A percentile compares a stretch with the other conserved stretches of the same genome.
Conservation (phyloP, 331 rosid genomes). For the Prunus yedoensis region DNA sequence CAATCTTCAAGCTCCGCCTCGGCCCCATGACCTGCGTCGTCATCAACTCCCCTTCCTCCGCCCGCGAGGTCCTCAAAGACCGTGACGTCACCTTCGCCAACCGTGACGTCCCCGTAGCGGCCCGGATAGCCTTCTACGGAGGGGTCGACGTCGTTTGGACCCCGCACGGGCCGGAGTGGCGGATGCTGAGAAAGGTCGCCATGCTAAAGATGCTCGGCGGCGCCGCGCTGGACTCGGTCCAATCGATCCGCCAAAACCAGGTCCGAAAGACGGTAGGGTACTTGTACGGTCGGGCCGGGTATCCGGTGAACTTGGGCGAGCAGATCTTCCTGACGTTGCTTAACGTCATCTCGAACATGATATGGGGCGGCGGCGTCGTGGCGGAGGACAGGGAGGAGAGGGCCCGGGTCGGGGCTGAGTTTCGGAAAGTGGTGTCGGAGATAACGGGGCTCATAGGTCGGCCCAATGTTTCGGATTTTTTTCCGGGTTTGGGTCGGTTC, state of each 20-base stretch:
- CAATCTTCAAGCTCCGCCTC: conserved; percentile 56
- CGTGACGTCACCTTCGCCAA: conserved; percentile 68
- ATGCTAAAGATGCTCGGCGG: conserved; percentile 70
- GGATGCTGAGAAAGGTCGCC: conserved; percentile 71
- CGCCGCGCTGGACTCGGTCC: conserved; percentile 54
- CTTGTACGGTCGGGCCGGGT: conserved; percentile 36
- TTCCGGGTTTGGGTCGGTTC: conserved; percentile 65
- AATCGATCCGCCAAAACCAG: conserved; percentile 53
- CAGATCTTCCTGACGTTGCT: conserved; percentile 53
- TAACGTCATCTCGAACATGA: conserved; percentile 63
- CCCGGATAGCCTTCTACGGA: conserved; percentile 33
- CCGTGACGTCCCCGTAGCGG: conserved; percentile 67
- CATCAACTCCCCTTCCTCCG: conserved; percentile 49
- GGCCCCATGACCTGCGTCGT: conserved; percentile 54
- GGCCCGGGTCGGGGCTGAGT: conserved; percentile 48
- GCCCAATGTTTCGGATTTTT: conserved; percentile 81
- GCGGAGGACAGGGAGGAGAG: conserved; percentile 55
- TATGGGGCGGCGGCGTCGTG: conserved; percentile 59
- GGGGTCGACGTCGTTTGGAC: conserved; percentile 64
- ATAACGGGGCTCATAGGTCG: conserved; percentile 44
- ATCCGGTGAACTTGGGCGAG: conserved; percentile 58
- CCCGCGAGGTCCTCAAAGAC: conserved; percentile 60
- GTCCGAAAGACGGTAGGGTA: conserved; percentile 40
- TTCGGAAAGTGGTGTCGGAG: conserved; percentile 45
- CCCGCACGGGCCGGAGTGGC: conserved; percentile 76